A percentile compares a stretch with the other conserved stretches of the same genome.
phyloP scores from a whole-genome alignment of 345 rosid species.

The Populus davidiana region DNA sequence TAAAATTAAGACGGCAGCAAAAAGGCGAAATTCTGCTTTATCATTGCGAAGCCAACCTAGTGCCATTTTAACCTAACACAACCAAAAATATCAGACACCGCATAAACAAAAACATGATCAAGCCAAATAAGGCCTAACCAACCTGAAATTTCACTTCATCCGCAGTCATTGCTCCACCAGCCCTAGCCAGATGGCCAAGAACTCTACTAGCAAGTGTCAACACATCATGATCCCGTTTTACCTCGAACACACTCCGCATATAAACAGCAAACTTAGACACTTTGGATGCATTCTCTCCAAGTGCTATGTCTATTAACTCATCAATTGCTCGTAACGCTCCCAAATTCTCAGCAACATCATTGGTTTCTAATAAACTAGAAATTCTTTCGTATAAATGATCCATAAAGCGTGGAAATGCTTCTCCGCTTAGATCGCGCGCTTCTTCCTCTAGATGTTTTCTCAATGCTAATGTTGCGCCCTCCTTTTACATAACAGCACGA shows the following conservation, averaged over 20 bases:
- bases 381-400: slow-evolving; percentile 79
- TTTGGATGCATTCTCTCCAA: slow-evolving; percentile 95
- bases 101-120: slow-evolving; percentile 1
- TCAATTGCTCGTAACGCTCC: slow-evolving; percentile 90
- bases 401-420: slow-evolving; percentile 85
- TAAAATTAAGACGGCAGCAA: slow-evolving; percentile 87
- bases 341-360: slow-evolving; percentile 77
- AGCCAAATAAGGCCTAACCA: slow-evolving; percentile 11
- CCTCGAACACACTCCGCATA: slow-evolving; percentile 73
- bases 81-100: slow-evolving; percentile 6
- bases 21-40: slow-evolving; percentile 80
- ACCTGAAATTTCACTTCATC: slow-evolving; percentile 99
- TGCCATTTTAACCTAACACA: slow-evolving; percentile 72
- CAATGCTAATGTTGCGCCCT: slow-evolving; percentile 77
- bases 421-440: slow-evolving; percentile 83
- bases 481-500: slow-evolving; percentile 37
- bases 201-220: slow-evolving; percentile 90
- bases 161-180: slow-evolving; percentile 98
- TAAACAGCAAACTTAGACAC: slow-evolving; percentile 80
- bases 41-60: slow-evolving; percentile 90
- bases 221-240: slow-evolving; percentile 77
- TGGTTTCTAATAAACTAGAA: slow-evolving; percentile 62
- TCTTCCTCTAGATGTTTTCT: slow-evolving; percentile 84
- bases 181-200: slow-evolving; percentile 96
- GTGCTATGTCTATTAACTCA: slow-evolving; percentile 84